Evolutionary conservation across 257 asterid genomes (phyloP).

Genomic region (Nicotiana benthamiana): DNA sequence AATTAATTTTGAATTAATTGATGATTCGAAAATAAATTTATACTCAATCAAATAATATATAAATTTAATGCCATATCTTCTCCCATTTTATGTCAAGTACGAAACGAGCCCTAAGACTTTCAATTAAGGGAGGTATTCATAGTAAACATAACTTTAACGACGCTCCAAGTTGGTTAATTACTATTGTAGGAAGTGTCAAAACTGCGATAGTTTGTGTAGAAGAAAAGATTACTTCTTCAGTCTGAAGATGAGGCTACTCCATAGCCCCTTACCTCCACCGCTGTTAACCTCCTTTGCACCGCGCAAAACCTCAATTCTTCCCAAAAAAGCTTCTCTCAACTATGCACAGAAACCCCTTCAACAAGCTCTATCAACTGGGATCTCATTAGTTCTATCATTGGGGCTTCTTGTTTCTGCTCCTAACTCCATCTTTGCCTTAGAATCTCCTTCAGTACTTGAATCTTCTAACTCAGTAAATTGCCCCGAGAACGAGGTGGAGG

Average conservation of each 20-base stretch:
- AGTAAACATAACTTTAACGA: background rate
- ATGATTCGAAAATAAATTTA: too few species aligned
- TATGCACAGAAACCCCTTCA: background rate
- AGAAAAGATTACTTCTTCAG: background rate
- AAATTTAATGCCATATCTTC: too few species aligned
- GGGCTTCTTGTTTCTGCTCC: conserved; percentile 51
- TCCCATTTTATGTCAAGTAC: too few species aligned
- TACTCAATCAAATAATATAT: too few species aligned
- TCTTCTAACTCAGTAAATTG: conserved; percentile 27
- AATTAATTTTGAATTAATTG: too few species aligned
- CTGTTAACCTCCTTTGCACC: background rate
- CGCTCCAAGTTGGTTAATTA: background rate
- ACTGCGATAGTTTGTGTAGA: too few species aligned
- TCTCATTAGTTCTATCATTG: conserved; percentile 51
- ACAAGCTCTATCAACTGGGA: conserved; percentile 16
- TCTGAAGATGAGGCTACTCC: background rate
- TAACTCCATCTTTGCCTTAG: conserved; percentile 23
- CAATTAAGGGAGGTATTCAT: too few species aligned
- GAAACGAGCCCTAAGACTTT: too few species aligned
- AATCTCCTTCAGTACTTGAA: background rate
- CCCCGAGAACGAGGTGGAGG: conserved; percentile 36
- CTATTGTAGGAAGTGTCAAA: too few species aligned
- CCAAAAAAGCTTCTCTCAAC: background rate
- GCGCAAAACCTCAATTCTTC: background rate
- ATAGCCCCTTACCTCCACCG: background rate